A percentile compares a stretch with the other conserved stretches of the same genome.
Evolutionary conservation across 495 filamentous ascomycete genomes (phyloP).

Genomic region (Penicillium roqueforti): DNA sequence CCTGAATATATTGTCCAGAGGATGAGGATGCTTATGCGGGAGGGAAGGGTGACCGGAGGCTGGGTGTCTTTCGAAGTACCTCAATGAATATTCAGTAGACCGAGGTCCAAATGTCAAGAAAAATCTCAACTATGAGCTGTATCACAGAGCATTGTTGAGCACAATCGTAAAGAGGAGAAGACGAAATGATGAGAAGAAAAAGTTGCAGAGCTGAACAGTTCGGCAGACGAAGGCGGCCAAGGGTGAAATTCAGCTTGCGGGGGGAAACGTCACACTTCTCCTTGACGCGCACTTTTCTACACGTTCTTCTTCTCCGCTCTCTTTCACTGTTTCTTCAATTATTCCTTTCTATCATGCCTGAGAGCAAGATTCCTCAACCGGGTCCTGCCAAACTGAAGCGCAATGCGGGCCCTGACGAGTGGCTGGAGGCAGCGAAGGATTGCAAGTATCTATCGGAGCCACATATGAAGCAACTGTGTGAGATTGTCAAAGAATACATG

Average conservation of each 20-base stretch:
- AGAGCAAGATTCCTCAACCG: constrained; percentile 73
- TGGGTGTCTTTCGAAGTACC: not conserved
- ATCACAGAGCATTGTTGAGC: not conserved
- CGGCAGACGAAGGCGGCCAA: constrained; percentile 12
- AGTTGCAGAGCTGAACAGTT: not conserved
- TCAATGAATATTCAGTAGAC: not conserved
- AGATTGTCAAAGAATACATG: constrained; percentile 95
- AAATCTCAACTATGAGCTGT: not conserved
- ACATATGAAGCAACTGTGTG: constrained; percentile 97
- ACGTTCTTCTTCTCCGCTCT: not conserved
- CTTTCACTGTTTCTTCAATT: not conserved
- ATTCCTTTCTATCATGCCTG: constrained; percentile 31
- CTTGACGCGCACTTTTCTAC: not conserved
- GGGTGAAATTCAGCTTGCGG: constrained; percentile 13
- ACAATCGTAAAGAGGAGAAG: not conserved
- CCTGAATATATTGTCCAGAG: not conserved
- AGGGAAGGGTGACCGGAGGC: no score
- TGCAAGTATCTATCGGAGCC: constrained; percentile 94
- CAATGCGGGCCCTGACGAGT: constrained; percentile 87
- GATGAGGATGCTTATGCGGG: no score
- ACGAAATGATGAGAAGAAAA: no score
- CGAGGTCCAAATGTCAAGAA: not conserved
- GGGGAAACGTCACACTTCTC: constrained; percentile 12
- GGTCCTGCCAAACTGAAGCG: constrained; percentile 80
- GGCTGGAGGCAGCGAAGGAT: constrained; percentile 90